Evolutionary conservation across 345 rosid species (phyloP), one percentile per base, ranked within the genome.

Genomic region (Adansonia digitata): DNA sequence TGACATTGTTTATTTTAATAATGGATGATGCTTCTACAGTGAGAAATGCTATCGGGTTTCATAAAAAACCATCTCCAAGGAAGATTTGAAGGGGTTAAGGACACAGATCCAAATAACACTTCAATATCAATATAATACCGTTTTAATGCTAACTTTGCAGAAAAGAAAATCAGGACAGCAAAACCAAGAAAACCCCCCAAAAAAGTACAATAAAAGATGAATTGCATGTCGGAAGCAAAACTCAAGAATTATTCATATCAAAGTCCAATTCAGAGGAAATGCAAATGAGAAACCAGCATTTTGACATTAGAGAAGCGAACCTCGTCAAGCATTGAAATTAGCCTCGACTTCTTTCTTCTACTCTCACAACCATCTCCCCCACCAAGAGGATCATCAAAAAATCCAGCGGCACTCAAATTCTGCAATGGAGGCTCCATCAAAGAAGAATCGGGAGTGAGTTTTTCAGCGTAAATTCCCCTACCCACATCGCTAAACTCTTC

Each of bases 321-420:
- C 98, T 94, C 97, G 53, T 94, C 97, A 5, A 94, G 92, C 95
- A 94, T 81, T 27, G 91, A 86, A 56, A 92, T 84, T 15, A 94
- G 88, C 77, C 87, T 87, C 0, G 98, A 92, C 81, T 92, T 92
- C 74, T 86, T 90, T 75, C 91, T 79, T 8, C 92, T 75, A 75
- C 68, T 73, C 48, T 92, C 94, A 55, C 85, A 82, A 6, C 82
- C 85, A 13, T 82, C 86, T 3, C 78, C 84, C 43, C 77, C 55
- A 53, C 75, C 27, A 53, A 77, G 64, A 0, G 85, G 63, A 71
- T 84, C 87, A 65, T 79, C 88, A 27, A 57, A 76, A 7, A 77
- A 72, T 43, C 82, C 86, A 40, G 85, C 65, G 1, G 75, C 26
- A 60, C 73, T 74, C 29, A 88, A 76, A 82, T 80, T 84, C 11